These are phyloP conservation scores for Puccinia hordei DNA, from an alignment of 1,284 basidiomycete species.

Conservation along the genomic window DNA sequence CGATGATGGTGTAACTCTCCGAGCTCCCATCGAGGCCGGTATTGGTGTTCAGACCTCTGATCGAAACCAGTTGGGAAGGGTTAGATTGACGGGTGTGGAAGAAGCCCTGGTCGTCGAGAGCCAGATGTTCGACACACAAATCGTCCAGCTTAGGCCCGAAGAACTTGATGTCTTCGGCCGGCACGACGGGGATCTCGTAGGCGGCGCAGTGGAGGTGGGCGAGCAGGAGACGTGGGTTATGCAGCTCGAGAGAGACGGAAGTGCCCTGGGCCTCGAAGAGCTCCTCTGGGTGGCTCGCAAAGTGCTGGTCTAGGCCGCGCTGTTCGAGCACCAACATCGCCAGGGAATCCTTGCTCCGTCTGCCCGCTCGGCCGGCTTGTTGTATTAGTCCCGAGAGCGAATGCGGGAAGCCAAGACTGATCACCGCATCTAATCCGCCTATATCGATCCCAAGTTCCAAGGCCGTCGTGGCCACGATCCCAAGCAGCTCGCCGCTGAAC, in stretches of 20 bases:
- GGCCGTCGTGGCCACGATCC: conserved; percentile 87
- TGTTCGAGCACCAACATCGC: conserved; percentile 74
- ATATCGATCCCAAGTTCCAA: conserved; percentile 90
- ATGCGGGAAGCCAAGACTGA: conserved; percentile 83
- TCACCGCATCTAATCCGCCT: conserved; percentile 80
- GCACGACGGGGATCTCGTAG: conserved; percentile 76
- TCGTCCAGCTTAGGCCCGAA: conserved; percentile 67
- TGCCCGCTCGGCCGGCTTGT: conserved; percentile 84
- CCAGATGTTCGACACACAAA: conserved; percentile 66
- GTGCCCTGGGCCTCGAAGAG: conserved; percentile 62
- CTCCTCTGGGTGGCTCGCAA: conserved; percentile 71
- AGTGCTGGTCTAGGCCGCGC: conserved; percentile 76
- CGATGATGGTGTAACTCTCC: conserved; percentile 78
- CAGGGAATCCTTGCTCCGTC: conserved; percentile 78
- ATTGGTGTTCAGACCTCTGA: conserved; percentile 2
- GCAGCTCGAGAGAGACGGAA: conserved; percentile 64
- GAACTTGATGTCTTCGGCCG: conserved; percentile 68
- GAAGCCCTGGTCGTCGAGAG: conserved; percentile 68
- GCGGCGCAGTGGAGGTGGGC: conserved; percentile 85
- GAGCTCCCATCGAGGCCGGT: conserved; percentile 62
- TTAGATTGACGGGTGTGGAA: conserved; percentile 19
- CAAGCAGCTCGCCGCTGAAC: conserved; percentile 75
- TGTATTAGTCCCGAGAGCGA: conserved; percentile 78
- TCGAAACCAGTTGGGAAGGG: conserved; percentile 19
- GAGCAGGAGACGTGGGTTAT: conserved; percentile 76